Base-by-base conservation (phyloP, 2,329 filamentous ascomycete species). In the Cercospora sp. region DNA sequence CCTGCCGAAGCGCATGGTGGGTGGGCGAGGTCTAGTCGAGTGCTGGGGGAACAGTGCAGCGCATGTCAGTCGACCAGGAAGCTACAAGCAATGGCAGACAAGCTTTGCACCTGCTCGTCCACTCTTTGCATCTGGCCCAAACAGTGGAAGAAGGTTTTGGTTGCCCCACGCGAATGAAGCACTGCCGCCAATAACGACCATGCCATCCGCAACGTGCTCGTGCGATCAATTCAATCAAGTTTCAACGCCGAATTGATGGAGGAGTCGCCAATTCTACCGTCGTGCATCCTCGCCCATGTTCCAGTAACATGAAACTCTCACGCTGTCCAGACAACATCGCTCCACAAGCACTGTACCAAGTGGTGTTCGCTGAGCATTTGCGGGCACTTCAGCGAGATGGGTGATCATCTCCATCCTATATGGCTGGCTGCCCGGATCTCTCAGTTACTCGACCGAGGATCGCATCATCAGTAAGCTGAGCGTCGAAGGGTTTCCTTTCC, bases 1-100 rank as follows among this genome's bases (percentile, higher is more conserved):
- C 83, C 90, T 92, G 71, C 94, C 94, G 84, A 97, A 99, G 76
- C 93, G 91, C 95, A 99, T 98, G 13, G 28, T 71, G 63, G 13
- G 28, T 71, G 63, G 31, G 48, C 48, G 48, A 55, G 48, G 48
- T 26, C 13, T 16, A 55, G 23, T 16, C 13, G 13, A 28, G 48
- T 13, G 23, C 48, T 23, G 48, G 23, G 48, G 48, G 23, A 9
- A n/a, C 10, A 30, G 23, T 7, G 7, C 6, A 42, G 36, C 16
- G 36, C 18, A 23, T 51, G 20, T 23, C 18, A 13, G 23, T 51
- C 20, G 45, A 13, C 20, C 12, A 13, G 45, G 45, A 48, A 48
- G n/a, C n/a, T 20, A 23, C 45, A 20, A 18, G 45, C 45, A 48
- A 48, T 48, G 45, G 45, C 45, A 30, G 28, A 57, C 53, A 57